Evolutionary conservation across 2,329 filamentous ascomycete species (phyloP).

Genomic region (Apiospora pterosperma): DNA sequence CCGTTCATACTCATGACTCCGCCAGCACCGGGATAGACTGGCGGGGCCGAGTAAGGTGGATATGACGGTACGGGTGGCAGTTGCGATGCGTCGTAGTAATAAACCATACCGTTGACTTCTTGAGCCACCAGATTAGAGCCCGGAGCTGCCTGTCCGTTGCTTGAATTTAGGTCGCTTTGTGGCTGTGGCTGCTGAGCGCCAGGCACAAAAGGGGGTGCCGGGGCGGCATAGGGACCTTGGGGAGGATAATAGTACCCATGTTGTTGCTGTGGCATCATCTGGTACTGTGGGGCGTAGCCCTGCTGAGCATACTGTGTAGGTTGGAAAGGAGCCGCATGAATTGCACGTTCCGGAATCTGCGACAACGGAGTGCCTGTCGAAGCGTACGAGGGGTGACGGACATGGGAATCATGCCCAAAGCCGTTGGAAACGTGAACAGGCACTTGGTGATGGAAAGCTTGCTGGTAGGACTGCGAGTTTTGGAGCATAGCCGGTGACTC

Average conservation of each 20-base stretch:
- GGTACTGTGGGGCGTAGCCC: conserved; percentile 58
- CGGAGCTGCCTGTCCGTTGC: conserved; percentile 46
- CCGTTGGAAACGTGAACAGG: conserved; percentile 66
- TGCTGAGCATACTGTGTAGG: conserved; percentile 63
- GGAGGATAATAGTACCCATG: conserved; percentile 65
- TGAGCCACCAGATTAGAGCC: conserved; percentile 67
- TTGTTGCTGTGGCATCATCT: conserved; percentile 54
- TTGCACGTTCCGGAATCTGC: conserved; percentile 88
- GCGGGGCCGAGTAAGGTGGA: conserved; percentile 44
- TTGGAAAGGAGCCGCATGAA: conserved; percentile 88
- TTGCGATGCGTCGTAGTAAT: conserved; percentile 84
- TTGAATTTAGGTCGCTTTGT: conserved; percentile 32
- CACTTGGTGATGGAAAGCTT: conserved; percentile 94
- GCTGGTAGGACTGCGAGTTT: conserved; percentile 56
- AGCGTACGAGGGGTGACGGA: conserved; percentile 65
- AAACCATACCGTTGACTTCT: conserved; percentile 93
- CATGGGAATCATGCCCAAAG: conserved; percentile 58
- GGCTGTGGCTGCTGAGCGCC: conserved; percentile 40
- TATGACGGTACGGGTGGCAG: conserved; percentile 53
- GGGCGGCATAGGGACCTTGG: conserved; percentile 39
- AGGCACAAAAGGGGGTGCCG: conserved; percentile 56
- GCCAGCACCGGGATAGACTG: conserved; percentile 45
- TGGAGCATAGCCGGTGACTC: conserved; percentile 67
- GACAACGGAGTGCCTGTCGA: conserved; percentile 78
- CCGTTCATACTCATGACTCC: conserved; percentile 69